A percentile compares a stretch with the other conserved stretches of the same genome.
Evolutionary conservation across 495 filamentous ascomycete genomes (phyloP).

Genomic region (Neurospora africana): DNA sequence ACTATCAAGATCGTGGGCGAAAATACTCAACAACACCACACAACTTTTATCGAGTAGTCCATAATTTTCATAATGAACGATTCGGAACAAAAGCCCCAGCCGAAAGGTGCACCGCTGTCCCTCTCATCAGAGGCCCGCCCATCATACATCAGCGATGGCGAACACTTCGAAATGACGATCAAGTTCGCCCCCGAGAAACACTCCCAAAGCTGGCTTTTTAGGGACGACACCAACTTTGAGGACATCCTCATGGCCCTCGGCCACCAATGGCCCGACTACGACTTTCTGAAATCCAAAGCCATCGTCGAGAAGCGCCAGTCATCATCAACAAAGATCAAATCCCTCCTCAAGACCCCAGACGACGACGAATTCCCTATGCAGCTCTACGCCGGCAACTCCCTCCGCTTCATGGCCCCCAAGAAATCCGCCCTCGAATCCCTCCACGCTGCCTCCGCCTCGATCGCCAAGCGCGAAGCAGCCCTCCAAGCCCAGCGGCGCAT

Average conservation of each 20-base stretch:
- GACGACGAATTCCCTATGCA: constrained; percentile 32
- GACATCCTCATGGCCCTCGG: constrained; percentile 10
- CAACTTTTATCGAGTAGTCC: neutral
- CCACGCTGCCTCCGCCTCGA: constrained; percentile 25
- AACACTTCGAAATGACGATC: constrained; percentile 12
- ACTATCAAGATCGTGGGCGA: neutral
- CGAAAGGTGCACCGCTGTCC: neutral
- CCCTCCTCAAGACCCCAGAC: constrained; percentile 21
- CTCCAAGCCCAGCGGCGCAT: constrained; percentile 15
- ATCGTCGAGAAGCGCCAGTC: constrained; percentile 15
- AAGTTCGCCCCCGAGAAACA: constrained; percentile 20
- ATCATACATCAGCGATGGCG: neutral
- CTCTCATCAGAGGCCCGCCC: neutral
- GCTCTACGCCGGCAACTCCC: constrained; percentile 43
- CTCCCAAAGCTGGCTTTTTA: constrained; percentile 13
- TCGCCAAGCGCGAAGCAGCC: constrained; percentile 29
- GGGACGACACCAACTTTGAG: constrained; percentile 5
- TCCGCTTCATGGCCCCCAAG: constrained; percentile 53
- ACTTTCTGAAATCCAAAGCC: constrained; percentile 23
- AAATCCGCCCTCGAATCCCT: constrained; percentile 41
- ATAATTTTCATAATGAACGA: neutral
- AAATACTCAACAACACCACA: neutral
- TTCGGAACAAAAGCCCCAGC: neutral
- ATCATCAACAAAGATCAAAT: constrained; percentile 1
- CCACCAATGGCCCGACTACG: constrained; percentile 16